phyloP scores from a whole-genome alignment of 768 basidiomycete genomes.

The Suillus occidentalis region DNA sequence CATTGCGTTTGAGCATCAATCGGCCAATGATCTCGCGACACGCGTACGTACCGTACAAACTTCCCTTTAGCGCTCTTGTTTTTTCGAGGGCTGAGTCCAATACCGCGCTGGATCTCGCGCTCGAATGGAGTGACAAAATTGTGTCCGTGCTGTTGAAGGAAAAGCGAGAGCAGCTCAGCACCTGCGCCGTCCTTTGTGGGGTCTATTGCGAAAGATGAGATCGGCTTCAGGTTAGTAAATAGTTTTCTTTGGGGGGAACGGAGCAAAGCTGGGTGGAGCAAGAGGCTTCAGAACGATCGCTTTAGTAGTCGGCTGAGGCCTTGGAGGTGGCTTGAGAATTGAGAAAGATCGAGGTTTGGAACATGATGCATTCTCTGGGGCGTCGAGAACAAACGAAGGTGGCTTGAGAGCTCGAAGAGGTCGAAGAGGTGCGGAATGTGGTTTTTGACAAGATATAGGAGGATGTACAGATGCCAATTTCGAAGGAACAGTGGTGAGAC shows the following conservation, averaged over 20 bases:
- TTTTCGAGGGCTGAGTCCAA: constrained; percentile 62
- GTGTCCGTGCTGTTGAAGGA: constrained; percentile 47
- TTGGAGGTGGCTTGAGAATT: constrained; percentile 29
- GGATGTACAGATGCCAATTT: background rate
- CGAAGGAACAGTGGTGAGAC: background rate
- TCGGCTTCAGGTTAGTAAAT: constrained; percentile 38
- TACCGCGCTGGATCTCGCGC: constrained; percentile 45
- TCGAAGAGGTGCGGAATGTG: constrained; percentile 4
- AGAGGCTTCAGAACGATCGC: constrained; percentile 25
- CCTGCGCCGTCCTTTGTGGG: constrained; percentile 49
- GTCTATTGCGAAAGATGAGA: constrained; percentile 54
- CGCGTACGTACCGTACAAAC: constrained; percentile 45
- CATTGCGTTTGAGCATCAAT: background rate
- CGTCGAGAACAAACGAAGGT: constrained; percentile 11
- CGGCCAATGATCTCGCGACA: background rate
- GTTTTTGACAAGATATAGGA: background rate
- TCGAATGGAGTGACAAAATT: constrained; percentile 37
- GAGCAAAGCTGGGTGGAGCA: constrained; percentile 30
- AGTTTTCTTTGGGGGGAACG: constrained; percentile 29
- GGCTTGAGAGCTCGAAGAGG: constrained; percentile 12
- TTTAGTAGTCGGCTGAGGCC: constrained; percentile 16
- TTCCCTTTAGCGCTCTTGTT: constrained; percentile 43
- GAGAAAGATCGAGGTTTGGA: constrained; percentile 9
- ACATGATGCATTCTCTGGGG: background rate
- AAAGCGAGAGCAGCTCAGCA: constrained; percentile 52